Evolutionary conservation across 2,329 filamentous ascomycete species (phyloP).

Genomic region (Fusarium palustre): DNA sequence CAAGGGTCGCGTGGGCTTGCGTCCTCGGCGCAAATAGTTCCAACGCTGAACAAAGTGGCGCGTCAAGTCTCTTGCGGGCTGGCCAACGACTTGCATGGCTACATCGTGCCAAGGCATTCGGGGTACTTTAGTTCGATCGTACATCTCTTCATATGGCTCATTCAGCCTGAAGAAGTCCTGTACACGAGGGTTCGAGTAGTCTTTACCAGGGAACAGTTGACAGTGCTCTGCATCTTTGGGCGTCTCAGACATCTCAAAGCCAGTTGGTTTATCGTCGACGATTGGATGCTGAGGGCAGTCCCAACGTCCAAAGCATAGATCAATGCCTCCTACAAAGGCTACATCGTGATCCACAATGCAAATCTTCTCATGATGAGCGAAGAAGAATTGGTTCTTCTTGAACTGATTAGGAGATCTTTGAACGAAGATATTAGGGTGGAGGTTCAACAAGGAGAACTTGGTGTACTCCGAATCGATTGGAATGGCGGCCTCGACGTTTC

Average conservation of each 20-base stretch:
- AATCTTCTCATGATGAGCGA: constrained; percentile 98
- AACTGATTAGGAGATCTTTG: constrained; percentile 97
- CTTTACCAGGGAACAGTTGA: constrained; percentile 96
- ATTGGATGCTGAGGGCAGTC: constrained; percentile 94
- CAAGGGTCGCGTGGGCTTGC: constrained; percentile 92
- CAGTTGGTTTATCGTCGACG: constrained; percentile 92
- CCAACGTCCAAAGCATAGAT: constrained; percentile 97
- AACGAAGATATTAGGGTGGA: constrained; percentile 96
- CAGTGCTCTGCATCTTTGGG: constrained; percentile 94
- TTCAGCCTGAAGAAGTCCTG: constrained; percentile 94
- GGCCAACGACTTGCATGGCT: constrained; percentile 96
- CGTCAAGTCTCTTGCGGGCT: constrained; percentile 92
- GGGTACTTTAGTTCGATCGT: constrained; percentile 87
- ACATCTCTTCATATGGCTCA: constrained; percentile 99
- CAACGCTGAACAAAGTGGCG: constrained; percentile 97
- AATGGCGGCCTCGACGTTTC: constrained; percentile 96
- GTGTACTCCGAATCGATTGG: constrained; percentile 99
- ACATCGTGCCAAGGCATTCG: constrained; percentile 99
- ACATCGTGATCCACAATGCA: constrained; percentile 96
- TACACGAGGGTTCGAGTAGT: constrained; percentile 96
- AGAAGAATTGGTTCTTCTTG: constrained; percentile 99
- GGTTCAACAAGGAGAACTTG: constrained; percentile 93
- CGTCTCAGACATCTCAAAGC: constrained; percentile 80
- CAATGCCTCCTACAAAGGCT: constrained; percentile 94
- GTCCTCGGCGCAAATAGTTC: constrained; percentile 95